These are phyloP conservation scores for Fallopia convolvulus DNA, from an alignment of 148 eudicot genomes.

Conservation along the genomic window DNA sequence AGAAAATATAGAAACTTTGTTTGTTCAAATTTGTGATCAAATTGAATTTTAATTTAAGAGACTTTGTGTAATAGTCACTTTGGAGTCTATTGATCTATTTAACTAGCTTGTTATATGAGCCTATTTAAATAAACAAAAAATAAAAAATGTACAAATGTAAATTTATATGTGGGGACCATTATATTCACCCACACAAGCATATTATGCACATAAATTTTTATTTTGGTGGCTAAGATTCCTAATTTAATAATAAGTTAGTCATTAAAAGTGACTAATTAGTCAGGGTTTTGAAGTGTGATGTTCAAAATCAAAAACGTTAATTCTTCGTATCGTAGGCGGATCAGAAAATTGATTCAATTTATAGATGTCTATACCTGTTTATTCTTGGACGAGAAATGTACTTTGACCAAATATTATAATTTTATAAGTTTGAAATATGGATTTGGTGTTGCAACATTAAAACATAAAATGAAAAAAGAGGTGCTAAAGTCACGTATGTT, in stretches of 20 bases:
- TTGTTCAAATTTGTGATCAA: no score
- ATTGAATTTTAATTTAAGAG: no score
- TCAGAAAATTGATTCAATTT: neutral
- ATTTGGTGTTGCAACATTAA: neutral
- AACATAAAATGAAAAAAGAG: neutral
- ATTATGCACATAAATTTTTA: neutral
- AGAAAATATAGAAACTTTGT: neutral
- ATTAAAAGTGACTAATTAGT: neutral
- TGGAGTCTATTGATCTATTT: no score
- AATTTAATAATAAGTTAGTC: neutral
- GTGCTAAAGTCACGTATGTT: neutral
- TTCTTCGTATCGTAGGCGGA: neutral
- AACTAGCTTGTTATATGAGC: no score
- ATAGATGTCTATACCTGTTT: neutral
- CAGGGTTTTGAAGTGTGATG: neutral
- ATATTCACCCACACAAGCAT: neutral
- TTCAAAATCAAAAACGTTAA: neutral
- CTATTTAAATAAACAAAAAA: no score
- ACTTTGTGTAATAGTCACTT: no score
- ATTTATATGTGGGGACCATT: neutral
- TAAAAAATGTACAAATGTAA: neutral
- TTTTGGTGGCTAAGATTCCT: neutral
- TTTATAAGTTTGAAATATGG: neutral
- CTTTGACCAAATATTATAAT: neutral
- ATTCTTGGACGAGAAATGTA: neutral